Percentiles rank a stretch among this genome's conserved stretches.
phyloP scores from a whole-genome alignment of 192 early-diverging fungal species.

The Coemansia sp. region DNA sequence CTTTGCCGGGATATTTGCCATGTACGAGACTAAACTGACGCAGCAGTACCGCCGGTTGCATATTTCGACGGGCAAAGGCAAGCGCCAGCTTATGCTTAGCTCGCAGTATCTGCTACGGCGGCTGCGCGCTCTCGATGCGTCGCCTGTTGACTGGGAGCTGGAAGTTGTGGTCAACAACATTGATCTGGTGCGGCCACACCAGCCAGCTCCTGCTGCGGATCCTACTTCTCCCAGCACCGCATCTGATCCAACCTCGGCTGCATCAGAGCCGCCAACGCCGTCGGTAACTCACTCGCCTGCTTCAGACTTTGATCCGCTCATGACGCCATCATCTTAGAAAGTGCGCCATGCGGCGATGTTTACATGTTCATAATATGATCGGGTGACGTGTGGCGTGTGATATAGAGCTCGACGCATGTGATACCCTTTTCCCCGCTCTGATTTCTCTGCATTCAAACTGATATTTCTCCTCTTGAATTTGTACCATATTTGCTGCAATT shows the following conservation, averaged over 20 bases:
- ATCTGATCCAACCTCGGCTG: neutral
- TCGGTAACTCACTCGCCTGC: neutral
- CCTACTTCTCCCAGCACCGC: constrained; percentile 1
- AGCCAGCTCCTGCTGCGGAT: constrained; percentile 4
- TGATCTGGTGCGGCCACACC: constrained; percentile 59
- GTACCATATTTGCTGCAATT: neutral
- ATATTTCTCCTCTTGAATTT: neutral
- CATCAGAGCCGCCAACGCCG: neutral
- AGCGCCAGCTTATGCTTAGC: constrained; percentile 71
- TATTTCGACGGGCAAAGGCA: constrained; percentile 44
- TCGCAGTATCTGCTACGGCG: constrained; percentile 68
- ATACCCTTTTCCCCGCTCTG: neutral
- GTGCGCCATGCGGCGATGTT: neutral
- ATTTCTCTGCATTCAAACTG: neutral
- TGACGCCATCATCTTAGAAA: neutral
- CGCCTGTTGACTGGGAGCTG: constrained; percentile 71
- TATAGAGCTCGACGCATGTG: neutral
- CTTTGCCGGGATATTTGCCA: constrained; percentile 75
- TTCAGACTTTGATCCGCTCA: neutral
- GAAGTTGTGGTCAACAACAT: constrained; percentile 82
- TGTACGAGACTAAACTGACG: constrained; percentile 74
- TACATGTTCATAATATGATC: too few relatives aligned
- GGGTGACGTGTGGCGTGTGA: too few relatives aligned
- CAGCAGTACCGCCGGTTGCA: constrained; percentile 25
- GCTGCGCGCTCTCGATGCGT: constrained; percentile 64